These are phyloP conservation scores for Globisporangium okanoganense DNA, from an alignment of 352 stramenopile genomes.

Conservation along the genomic window DNA sequence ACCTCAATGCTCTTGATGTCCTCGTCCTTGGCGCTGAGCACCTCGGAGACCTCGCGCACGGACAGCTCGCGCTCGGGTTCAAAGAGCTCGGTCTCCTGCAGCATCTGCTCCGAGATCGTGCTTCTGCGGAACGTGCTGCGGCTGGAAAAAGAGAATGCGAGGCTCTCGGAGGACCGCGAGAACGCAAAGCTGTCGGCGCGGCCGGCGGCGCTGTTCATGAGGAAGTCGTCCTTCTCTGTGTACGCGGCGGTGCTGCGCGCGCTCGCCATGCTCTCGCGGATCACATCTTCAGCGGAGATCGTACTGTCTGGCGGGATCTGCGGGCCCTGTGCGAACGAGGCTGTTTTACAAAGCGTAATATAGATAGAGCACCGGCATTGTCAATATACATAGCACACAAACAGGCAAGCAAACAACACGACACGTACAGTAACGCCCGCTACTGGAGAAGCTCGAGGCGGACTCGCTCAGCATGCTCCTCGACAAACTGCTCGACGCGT, in stretches of 20 bases:
- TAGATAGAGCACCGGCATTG: constrained; percentile 1
- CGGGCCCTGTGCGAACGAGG: constrained; percentile 55
- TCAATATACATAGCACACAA: not conserved
- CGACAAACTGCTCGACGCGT: constrained; percentile 28
- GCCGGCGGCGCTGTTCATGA: constrained; percentile 16
- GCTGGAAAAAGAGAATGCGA: constrained; percentile 68
- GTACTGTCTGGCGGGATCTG: constrained; percentile 75
- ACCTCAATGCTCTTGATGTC: constrained; percentile 70
- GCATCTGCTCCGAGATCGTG: constrained; percentile 82
- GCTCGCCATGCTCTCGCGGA: constrained; percentile 81
- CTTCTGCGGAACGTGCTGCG: constrained; percentile 75
- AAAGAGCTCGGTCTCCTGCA: constrained; percentile 81
- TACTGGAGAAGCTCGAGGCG: constrained; percentile 21
- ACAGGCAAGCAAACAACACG: not conserved
- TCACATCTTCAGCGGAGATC: constrained; percentile 85
- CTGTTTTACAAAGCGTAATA: constrained; percentile 13
- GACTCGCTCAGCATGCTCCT: constrained; percentile 46
- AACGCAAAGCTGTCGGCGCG: constrained; percentile 42
- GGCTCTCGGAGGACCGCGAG: constrained; percentile 41
- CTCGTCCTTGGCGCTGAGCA: constrained; percentile 59
- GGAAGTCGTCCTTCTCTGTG: constrained; percentile 70
- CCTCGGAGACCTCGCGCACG: constrained; percentile 64
- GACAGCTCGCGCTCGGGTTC: constrained; percentile 78
- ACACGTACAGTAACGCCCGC: constrained; percentile 42
- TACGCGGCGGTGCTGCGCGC: constrained; percentile 66